Evolutionary conservation across 208 protist species (phyloP).

Genomic region (Acanthamoeba castellanii): DNA sequence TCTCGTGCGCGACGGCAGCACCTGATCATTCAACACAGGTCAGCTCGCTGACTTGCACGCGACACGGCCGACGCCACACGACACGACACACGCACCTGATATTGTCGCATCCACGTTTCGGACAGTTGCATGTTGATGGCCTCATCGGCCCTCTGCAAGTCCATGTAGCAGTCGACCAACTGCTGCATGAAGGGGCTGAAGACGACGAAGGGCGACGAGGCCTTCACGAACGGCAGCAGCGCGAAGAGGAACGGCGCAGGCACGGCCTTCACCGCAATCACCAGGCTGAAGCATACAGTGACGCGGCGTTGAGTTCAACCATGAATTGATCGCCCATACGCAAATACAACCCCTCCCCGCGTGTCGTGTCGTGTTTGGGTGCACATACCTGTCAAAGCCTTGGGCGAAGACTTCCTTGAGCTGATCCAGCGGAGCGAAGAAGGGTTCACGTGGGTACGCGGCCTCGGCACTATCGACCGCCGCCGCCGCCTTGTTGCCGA

Average conservation of each 20-base stretch:
- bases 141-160: neutral
- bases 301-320: too few species aligned
- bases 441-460: neutral
- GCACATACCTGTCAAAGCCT: slow-evolving; percentile 34
- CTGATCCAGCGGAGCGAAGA: neutral
- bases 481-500: neutral
- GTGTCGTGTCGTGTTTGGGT: too few species aligned
- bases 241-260: slow-evolving; percentile 67
- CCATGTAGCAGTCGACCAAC: slow-evolving; percentile 71
- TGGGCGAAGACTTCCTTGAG: neutral
- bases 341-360: too few species aligned
- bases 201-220: slow-evolving; percentile 72
- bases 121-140: slow-evolving; percentile 73
- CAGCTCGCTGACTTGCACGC: too few species aligned
- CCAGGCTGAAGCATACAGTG: too few species aligned
- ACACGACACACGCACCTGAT: too few species aligned
- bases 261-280: slow-evolving; percentile 70
- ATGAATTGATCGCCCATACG: too few species aligned
- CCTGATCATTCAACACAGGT: too few species aligned
- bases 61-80: too few species aligned
- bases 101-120: slow-evolving; percentile 83
- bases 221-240: slow-evolving; percentile 77
- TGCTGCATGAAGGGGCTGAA: slow-evolving; percentile 78
- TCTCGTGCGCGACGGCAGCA: slow-evolving; percentile 81
- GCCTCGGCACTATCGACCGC: neutral